Evolutionary conservation across 2,329 filamentous ascomycete species (phyloP), one percentile per base, ranked within the genome.

Genomic region (Fonsecaea multimorphosa): DNA sequence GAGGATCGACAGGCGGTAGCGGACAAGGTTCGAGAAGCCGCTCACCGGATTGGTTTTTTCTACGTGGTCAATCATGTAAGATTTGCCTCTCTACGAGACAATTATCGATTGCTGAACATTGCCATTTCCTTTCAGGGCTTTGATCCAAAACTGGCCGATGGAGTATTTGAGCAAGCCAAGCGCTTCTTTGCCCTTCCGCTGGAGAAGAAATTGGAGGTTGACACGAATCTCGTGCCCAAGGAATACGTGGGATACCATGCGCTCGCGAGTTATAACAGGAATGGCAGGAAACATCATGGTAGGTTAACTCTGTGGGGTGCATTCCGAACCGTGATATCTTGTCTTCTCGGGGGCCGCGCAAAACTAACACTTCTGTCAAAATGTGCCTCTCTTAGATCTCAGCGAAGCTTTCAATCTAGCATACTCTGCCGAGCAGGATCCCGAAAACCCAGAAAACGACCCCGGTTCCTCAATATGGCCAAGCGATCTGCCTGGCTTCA

Each of bases 161-260:
- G 64, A 0, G 76, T 80, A 0, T 77, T 80, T 27, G 31, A 73
- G 49, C 78, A 81, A 62, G 77, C 78, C 0, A 76, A 78, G 31
- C 72, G 74, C 1, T 79, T 84, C 61, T 84, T 84, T 61, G 72
- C 76, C 1, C 70, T 82, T 1, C 76, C 80, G 0, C 72, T 78
- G 4, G 77, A 81, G 62, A 81, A 80, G 67, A 84, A 83, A 68
- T 75, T 83, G 64, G 77, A 82, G 44, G 82, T 83, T 1, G 80
- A 80, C 68, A 84, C 66, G 19, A 60, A 56, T 22, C 54, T 66
- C n/a, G 57, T 68, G 14, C 58, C 66, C 1, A 60, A 66, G n/a
- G 66, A 66, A 11, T 66, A 63, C 38, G 40, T 63, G 1, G 66
- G 66, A 19, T 68, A 66, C 54, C 61, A 64, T 53, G 55, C 66